Evolutionary conservation across 441 rosid genomes (phyloP), one percentile per base, ranked within the genome.

Genomic region (Viola pubescens): DNA sequence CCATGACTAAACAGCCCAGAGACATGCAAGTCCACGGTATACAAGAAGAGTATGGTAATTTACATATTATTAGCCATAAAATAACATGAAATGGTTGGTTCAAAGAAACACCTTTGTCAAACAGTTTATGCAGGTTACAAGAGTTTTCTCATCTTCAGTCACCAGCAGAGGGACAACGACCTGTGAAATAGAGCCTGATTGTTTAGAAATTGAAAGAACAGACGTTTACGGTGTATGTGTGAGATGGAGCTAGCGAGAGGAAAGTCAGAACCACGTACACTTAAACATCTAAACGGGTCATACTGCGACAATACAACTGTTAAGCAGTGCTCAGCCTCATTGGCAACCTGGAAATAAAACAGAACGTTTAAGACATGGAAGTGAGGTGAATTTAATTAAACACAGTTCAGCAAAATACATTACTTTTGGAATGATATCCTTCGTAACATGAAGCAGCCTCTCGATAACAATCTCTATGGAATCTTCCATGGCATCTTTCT

Each of bases 271-370:
- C 12, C 59, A 77, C 89, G 13, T 90, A 94, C 99, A 70, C 90
- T 88, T 73, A 94, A 80, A 82, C 95, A 85, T 88, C 96, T 83
- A 78, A 85, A 88, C 62, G 95, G 95, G 65, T 94, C 99, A 73
- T 85, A 90, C 58, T 83, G 85, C 45, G 88, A 84, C 77, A 88
- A 73, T 59, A 88, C 77, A 7, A 76, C 59, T 56, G 83, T 86
- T 82, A 94, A 79, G 79, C 97, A 86, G 68, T 81, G 88, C 70
- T 94, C 99, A 60, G 91, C 94, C 77, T 88, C 89, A 73, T 70
- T 80, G 56, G 95, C 79, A 62, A 88, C 90, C 99, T 94, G 68
- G 63, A 66, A 14, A 59, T 1, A 60, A 41, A 60, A 60, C 12
- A 39, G 55, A 13, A 64, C 44, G 0, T 19, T 59, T 58, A 11